Conservation (phyloP, 2,329 filamentous ascomycete genomes). For the Teratosphaeriaceae sp. region DNA sequence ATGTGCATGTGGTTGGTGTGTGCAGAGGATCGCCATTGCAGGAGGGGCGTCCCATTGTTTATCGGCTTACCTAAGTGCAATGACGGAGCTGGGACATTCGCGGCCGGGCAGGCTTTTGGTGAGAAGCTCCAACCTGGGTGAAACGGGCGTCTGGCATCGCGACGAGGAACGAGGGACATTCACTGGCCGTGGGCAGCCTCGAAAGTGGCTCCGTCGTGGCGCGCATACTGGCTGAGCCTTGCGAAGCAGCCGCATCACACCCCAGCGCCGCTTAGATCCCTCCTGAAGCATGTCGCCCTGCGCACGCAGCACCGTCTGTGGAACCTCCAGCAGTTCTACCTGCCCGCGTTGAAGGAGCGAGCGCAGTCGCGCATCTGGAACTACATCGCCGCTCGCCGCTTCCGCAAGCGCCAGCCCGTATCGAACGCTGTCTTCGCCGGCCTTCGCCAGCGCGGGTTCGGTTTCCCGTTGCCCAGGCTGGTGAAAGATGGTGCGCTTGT, state of each 20-base stretch:
- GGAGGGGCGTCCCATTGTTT: too few species aligned
- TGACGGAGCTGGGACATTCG: too few species aligned
- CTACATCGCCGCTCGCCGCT: conserved; percentile 27
- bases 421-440: conserved; percentile 26
- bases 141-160: too few species aligned
- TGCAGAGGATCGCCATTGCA: too few species aligned
- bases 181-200: neutral
- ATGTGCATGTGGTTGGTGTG: too few species aligned
- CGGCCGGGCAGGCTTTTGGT: too few species aligned
- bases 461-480: conserved; percentile 23
- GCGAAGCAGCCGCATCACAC: neutral
- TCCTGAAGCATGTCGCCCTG: conserved; percentile 43
- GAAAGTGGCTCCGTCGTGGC: conserved; percentile 24
- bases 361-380: conserved; percentile 69
- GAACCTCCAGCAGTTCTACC: conserved; percentile 65
- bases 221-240: conserved; percentile 16
- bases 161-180: too few species aligned
- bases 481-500: conserved; percentile 28
- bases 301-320: conserved; percentile 58
- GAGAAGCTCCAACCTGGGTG: too few species aligned
- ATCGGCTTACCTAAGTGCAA: too few species aligned
- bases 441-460: conserved; percentile 8
- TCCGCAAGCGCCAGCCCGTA: conserved; percentile 34
- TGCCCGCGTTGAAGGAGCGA: conserved; percentile 63
- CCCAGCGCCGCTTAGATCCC: conserved; percentile 4